Evolutionary conservation across 768 basidiomycete genomes (phyloP).

Genomic region (Cantharellus cinnabarinus): DNA sequence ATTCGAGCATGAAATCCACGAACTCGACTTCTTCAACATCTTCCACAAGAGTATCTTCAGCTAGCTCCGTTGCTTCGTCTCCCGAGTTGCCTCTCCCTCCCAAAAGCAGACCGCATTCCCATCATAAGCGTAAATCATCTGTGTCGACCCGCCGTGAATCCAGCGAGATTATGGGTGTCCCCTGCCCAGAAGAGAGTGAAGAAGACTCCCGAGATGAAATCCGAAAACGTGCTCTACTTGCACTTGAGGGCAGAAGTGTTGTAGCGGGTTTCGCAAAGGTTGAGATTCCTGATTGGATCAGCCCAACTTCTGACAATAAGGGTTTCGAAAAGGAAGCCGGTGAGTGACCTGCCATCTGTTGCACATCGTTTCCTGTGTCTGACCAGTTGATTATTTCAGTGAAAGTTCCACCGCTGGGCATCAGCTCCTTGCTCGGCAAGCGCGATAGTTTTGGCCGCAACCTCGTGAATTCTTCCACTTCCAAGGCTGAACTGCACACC

Average conservation of each 20-base stretch:
- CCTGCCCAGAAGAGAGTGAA: constrained; percentile 43
- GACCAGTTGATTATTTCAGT: not conserved
- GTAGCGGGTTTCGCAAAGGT: constrained; percentile 37
- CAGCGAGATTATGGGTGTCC: constrained; percentile 73
- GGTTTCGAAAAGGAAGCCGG: constrained; percentile 32
- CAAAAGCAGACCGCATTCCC: constrained; percentile 33
- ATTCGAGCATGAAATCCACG: constrained; percentile 13
- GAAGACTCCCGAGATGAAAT: constrained; percentile 61
- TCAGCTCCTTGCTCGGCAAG: constrained; percentile 32
- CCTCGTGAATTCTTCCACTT: constrained; percentile 34
- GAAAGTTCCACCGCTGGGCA: constrained; percentile 16
- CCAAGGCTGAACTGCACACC: constrained; percentile 60
- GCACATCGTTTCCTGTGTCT: not conserved
- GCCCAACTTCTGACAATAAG: constrained; percentile 33
- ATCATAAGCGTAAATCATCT: constrained; percentile 68
- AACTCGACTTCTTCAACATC: constrained; percentile 20
- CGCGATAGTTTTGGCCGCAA: constrained; percentile 61
- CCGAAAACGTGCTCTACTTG: constrained; percentile 63
- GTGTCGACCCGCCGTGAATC: constrained; percentile 82
- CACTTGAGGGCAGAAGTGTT: constrained; percentile 46
- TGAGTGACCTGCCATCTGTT: not conserved
- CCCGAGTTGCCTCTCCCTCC: constrained; percentile 21
- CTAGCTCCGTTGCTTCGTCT: not conserved
- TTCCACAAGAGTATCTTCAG: constrained; percentile 10
- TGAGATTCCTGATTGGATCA: constrained; percentile 59